These are phyloP conservation scores for Besnoitia besnoiti DNA, from an alignment of 169 alveolate species.

Conservation along the genomic window DNA sequence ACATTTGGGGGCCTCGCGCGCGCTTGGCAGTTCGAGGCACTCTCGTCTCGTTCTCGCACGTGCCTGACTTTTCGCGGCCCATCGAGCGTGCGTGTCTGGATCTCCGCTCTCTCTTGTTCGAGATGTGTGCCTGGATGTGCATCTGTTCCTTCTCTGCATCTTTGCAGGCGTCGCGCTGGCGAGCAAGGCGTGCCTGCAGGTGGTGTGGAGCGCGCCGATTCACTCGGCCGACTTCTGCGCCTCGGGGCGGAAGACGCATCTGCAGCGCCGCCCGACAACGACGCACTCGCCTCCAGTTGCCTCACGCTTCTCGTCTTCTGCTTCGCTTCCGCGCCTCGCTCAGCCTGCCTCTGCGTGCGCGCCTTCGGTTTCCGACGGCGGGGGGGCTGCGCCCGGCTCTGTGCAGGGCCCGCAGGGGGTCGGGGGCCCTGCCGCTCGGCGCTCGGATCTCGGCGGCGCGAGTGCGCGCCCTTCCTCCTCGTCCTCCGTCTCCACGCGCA, in stretches of 20 bases:
- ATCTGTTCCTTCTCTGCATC: not conserved
- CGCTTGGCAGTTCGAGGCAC: not conserved
- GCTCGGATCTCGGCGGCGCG: no score
- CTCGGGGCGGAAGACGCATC: not conserved
- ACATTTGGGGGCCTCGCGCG: not conserved
- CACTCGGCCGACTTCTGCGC: not conserved
- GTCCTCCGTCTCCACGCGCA: not conserved
- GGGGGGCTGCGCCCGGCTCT: not conserved
- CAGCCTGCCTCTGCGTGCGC: not conserved
- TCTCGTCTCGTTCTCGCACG: not conserved
- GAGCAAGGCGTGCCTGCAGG: slow-evolving; percentile 18
- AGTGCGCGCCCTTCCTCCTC: no score
- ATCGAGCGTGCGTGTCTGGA: not conserved
- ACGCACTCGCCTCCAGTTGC: not conserved
- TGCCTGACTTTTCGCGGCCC: not conserved
- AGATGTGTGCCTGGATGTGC: not conserved
- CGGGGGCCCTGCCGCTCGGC: no score
- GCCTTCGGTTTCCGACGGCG: not conserved
- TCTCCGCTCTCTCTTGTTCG: not conserved
- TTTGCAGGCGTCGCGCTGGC: slow-evolving; percentile 32
- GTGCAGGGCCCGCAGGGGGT: no score
- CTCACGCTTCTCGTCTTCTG: not conserved
- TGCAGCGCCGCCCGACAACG: not conserved
- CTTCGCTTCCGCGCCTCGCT: not conserved
- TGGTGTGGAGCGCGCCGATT: slow-evolving; percentile 40